Conservation (phyloP, 371 early-diverging fungal genomes). For the Apophysomyces ossiformis region DNA sequence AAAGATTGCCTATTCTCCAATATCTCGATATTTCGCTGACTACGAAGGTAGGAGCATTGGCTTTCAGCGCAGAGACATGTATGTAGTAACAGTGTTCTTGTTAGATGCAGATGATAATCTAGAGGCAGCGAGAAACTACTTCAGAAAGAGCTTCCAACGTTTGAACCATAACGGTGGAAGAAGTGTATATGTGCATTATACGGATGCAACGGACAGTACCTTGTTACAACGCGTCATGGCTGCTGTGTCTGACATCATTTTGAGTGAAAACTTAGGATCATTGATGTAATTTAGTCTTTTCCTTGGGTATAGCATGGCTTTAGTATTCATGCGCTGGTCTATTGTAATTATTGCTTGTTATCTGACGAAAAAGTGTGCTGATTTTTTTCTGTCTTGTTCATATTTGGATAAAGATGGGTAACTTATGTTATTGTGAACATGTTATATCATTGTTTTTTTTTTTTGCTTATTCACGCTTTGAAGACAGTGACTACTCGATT, state of each 20-base stretch:
- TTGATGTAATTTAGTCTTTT: not conserved
- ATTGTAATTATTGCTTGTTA: not conserved
- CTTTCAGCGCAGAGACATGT: not conserved
- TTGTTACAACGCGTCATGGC: conserved; percentile 63
- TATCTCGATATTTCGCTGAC: conserved; percentile 87
- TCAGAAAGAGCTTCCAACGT: conserved; percentile 37
- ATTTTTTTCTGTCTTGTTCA: too few relatives aligned
- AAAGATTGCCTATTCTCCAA: conserved; percentile 77
- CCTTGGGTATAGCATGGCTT: not conserved
- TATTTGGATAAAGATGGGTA: too few relatives aligned
- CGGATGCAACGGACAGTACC: conserved; percentile 65
- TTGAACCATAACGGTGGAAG: conserved; percentile 51
- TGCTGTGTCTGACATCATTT: conserved; percentile 60
- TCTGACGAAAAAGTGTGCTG: too few relatives aligned
- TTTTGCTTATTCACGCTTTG: too few relatives aligned
- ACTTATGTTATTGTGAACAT: too few relatives aligned
- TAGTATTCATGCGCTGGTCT: not conserved
- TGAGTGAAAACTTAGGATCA: conserved; percentile 46
- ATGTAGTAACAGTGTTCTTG: not conserved
- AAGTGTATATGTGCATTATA: conserved; percentile 61
- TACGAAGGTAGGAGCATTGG: conserved; percentile 58
- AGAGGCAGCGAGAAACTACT: conserved; percentile 34
- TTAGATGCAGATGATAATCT: conserved; percentile 24
- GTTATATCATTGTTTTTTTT: too few relatives aligned
- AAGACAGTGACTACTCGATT: too few relatives aligned